Conservation (phyloP, 352 stramenopile genomes). For the Pythium sukuiense region DNA sequence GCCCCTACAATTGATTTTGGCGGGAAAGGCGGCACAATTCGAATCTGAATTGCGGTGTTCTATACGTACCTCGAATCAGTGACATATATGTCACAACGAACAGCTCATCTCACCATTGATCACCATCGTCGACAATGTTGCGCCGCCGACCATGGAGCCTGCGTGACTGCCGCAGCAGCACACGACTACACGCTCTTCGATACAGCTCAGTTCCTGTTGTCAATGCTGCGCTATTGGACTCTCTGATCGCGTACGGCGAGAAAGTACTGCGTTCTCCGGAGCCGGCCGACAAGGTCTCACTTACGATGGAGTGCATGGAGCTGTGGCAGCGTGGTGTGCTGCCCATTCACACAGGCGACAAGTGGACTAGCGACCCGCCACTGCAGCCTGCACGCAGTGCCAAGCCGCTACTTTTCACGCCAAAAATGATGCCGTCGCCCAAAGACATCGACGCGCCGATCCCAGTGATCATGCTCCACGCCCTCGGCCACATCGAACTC, state of each 20-base stretch:
- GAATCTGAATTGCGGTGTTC: background rate
- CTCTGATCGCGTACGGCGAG: conserved; percentile 60
- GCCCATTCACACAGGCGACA: conserved; percentile 34
- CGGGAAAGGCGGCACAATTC: conserved; percentile 14
- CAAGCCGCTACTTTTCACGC: conserved; percentile 49
- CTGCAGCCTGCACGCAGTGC: conserved; percentile 45
- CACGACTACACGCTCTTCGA: background rate
- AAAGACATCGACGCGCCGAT: conserved; percentile 70
- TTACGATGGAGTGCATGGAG: conserved; percentile 58
- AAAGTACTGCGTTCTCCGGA: conserved; percentile 51
- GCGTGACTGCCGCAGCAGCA: background rate
- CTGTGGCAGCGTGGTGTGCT: conserved; percentile 45
- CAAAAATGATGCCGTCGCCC: conserved; percentile 70
- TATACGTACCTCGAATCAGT: conserved; percentile 10
- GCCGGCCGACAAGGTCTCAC: conserved; percentile 57
- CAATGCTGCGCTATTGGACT: conserved; percentile 29
- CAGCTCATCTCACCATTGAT: conserved; percentile 5
- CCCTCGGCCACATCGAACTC: conserved; percentile 85
- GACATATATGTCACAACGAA: conserved; percentile 9
- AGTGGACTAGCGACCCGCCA: conserved; percentile 44
- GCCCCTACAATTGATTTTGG: conserved; percentile 7
- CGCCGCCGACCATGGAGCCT: conserved; percentile 3
- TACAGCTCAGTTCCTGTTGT: background rate
- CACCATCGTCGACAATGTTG: conserved; percentile 8
- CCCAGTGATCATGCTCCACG: conserved; percentile 75